Base-by-base conservation (phyloP, 2,329 filamentous ascomycete species). In the Didymellaceae sp. region DNA sequence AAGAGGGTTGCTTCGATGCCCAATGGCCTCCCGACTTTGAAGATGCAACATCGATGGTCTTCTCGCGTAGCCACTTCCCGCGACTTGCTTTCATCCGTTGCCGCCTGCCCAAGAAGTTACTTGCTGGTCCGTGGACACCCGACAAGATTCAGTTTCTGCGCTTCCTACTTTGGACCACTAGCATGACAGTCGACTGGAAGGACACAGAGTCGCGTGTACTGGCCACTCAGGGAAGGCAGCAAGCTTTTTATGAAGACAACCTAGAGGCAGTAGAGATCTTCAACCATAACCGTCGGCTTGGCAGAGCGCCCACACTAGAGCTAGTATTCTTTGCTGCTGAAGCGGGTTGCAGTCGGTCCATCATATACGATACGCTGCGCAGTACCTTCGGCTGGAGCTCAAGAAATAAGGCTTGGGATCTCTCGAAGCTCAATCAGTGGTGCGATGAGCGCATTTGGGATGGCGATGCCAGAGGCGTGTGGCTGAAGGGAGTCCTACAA, bases 181-280 rank as follows among this genome's bases (percentile, higher is more conserved):
- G 58, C 6, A 67, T 70, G 65, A 70, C 55, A 10, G 61, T 73
- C 11, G 62, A 72, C 24, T 72, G 70, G 69, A 41, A 42, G 2
- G 47, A 67, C 43, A 8, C 42, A 2, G 52, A 63, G 4, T 48
- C 45, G 1, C 43, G 47, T 4, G 34, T 35, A 5, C 14, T 55
- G 3, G 57, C 57, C 6, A 24, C 57, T 0, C 33, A 62, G n/a
- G 69, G 65, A 0, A 61, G 59, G 32, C 53, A 43, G 8, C 56
- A 64, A 17, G 69, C 70, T 1, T 61, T 73, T 10, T 42, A 63
- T 2, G 57, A 66, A 16, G 34, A 41, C 1, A 69, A 67, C 21
- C 57, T 70, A 1, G 67, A 65, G n/a, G 69, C 59, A 5, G 67
- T 73, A 6, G 64, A 71, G 35, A 54, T 71, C 0, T 71, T 71